phyloP scores from a whole-genome alignment of 139 green algal genomes.

The Tetratostichococcus sp. region DNA sequence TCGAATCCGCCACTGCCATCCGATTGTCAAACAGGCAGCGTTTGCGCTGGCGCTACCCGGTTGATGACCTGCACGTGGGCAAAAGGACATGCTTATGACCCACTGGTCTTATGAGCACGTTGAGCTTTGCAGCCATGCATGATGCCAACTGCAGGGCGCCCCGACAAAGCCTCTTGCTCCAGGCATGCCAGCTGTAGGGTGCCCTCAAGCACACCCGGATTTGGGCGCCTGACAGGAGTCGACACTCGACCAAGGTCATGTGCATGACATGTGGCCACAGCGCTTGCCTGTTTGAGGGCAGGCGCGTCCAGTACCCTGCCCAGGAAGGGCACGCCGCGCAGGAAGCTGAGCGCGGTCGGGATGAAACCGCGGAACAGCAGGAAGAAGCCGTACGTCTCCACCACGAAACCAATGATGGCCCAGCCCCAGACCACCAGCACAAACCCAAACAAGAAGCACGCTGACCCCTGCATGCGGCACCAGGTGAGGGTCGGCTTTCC shows the following conservation, averaged over 20 bases:
- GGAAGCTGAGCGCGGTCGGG: constrained; percentile 85
- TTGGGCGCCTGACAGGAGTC: too few species aligned
- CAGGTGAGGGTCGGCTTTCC: background rate
- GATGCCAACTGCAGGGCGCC: too few species aligned
- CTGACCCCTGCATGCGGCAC: constrained; percentile 53
- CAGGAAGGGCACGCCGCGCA: constrained; percentile 70
- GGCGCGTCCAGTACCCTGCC: constrained; percentile 75
- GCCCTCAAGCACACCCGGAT: too few species aligned
- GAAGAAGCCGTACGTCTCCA: constrained; percentile 94
- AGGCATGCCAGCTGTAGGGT: too few species aligned
- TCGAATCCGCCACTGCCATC: too few species aligned
- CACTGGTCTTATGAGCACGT: too few species aligned
- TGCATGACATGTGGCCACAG: background rate
- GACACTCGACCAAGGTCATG: background rate
- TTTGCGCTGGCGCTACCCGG: constrained; percentile 48
- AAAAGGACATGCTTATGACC: too few species aligned
- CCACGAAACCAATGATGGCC: constrained; percentile 74
- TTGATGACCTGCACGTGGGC: constrained; percentile 53
- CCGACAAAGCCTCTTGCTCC: too few species aligned
- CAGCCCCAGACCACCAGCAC: constrained; percentile 81
- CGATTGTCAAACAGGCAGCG: constrained; percentile 12
- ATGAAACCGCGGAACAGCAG: constrained; percentile 93
- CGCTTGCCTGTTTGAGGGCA: constrained; percentile 67
- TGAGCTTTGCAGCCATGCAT: too few species aligned
- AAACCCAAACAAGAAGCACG: constrained; percentile 82